Evolutionary conservation across 176 grass and related monocot species (phyloP).

Genomic region (Eleusine coracana): DNA sequence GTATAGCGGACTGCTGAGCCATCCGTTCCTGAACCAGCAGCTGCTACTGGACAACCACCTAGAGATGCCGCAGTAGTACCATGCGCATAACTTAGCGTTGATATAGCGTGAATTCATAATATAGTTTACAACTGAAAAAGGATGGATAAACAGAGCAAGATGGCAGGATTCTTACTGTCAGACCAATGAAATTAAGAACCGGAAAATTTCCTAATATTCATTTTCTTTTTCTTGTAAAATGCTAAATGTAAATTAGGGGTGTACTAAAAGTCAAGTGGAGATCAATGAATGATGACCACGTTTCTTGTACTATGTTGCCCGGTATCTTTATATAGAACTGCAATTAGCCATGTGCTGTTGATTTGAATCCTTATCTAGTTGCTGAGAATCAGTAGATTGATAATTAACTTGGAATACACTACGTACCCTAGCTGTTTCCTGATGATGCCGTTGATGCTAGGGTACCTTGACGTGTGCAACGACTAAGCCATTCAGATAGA

Average conservation of each 20-base stretch:
- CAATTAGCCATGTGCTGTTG: not conserved
- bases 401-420: conserved; percentile 16
- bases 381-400: not conserved
- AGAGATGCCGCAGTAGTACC: not conserved
- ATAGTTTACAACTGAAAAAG: not conserved
- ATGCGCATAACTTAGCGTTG: not conserved
- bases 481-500: not conserved
- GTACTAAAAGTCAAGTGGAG: not conserved
- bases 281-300: conserved; percentile 22
- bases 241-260: conserved; percentile 31
- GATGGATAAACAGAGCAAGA: not conserved
- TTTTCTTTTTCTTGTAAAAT: conserved; percentile 18
- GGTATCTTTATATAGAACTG: not conserved
- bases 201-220: not conserved
- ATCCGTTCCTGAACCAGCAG: conserved; percentile 17
- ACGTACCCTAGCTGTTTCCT: not conserved
- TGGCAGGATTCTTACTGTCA: not conserved
- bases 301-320: conserved; percentile 5
- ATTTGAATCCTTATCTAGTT: conserved; percentile 15
- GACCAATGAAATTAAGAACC: not conserved
- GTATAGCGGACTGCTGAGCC: conserved; percentile 31
- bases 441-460: not conserved
- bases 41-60: conserved; percentile 5
- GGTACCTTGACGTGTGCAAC: not conserved
- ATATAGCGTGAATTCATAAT: not conserved